These are phyloP conservation scores for Sordariomycetes sp. DNA, from an alignment of 2,329 filamentous ascomycete species.

Conservation along the genomic window DNA sequence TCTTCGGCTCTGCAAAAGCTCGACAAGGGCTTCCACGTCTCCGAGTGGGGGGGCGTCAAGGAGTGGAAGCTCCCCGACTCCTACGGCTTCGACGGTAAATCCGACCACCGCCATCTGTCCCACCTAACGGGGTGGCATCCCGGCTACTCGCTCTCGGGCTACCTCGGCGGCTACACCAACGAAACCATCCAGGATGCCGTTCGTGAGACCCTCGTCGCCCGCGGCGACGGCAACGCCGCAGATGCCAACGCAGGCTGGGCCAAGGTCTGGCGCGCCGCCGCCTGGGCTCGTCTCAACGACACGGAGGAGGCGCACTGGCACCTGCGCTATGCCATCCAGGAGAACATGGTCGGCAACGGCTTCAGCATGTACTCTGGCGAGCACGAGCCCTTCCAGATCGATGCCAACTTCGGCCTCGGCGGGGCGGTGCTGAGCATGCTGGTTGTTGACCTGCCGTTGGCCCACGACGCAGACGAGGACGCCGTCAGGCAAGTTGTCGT, in stretches of 20 bases:
- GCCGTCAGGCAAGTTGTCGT: slow-evolving; percentile 26
- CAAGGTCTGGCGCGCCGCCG: slow-evolving; percentile 48
- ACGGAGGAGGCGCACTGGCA: slow-evolving; percentile 37
- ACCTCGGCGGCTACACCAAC: slow-evolving; percentile 25
- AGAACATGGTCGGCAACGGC: slow-evolving; percentile 40
- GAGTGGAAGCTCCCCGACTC: slow-evolving; percentile 24
- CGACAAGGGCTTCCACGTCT: slow-evolving; percentile 19
- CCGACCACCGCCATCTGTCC: slow-evolving; percentile 33
- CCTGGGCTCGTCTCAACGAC: slow-evolving; percentile 45
- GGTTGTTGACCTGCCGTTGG: slow-evolving; percentile 34
- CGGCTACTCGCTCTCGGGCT: slow-evolving; percentile 36
- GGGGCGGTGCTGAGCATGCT: slow-evolving; percentile 42
- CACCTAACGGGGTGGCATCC: slow-evolving; percentile 48
- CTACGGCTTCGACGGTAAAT: slow-evolving; percentile 14
- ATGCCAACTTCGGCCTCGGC: slow-evolving; percentile 45
- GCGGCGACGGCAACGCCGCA: slow-evolving; percentile 32
- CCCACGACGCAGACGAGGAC: slow-evolving; percentile 8
- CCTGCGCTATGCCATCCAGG: slow-evolving; percentile 34
- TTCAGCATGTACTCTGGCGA: slow-evolving; percentile 40
- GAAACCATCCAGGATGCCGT: slow-evolving; percentile 35
- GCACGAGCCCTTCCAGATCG: slow-evolving; percentile 45
- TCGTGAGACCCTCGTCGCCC: slow-evolving; percentile 30
- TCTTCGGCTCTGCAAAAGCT: slow-evolving; percentile 15
- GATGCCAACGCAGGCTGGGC: slow-evolving; percentile 48
- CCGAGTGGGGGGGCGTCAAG: slow-evolving; percentile 19